Evolutionary conservation across 768 basidiomycete species (phyloP).

Genomic region (Crepidotus variabilis): DNA sequence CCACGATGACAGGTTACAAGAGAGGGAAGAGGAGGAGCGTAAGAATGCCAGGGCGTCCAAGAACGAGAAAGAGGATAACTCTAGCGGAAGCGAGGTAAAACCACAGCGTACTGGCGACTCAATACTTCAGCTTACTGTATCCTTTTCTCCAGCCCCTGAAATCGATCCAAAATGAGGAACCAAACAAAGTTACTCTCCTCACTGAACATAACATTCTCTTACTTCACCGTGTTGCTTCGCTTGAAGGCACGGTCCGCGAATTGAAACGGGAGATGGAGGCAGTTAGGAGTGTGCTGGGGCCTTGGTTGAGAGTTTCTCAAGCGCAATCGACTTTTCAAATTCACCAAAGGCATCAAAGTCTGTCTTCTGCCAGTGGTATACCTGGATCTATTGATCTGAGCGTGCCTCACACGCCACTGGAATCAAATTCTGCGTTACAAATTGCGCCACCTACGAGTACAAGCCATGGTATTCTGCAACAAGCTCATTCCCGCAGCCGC

Average conservation of each 20-base stretch:
- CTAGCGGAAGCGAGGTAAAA: too few species aligned
- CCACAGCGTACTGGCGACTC: too few species aligned
- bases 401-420: conserved; percentile 19
- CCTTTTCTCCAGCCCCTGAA: too few species aligned
- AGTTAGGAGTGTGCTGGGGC: conserved; percentile 59
- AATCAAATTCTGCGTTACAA: conserved; percentile 7
- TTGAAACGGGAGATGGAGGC: conserved; percentile 55
- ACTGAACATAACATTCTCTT: conserved; percentile 65
- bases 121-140: too few species aligned
- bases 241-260: conserved; percentile 52
- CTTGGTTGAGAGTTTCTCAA: conserved; percentile 24
- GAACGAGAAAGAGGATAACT: too few species aligned
- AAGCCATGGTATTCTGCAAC: too few species aligned
- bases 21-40: neutral
- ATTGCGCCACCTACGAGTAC: too few species aligned
- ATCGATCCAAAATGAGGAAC: conserved; percentile 14
- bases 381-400: neutral
- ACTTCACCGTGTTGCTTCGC: conserved; percentile 49
- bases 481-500: too few species aligned
- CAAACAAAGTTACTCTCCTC: conserved; percentile 36
- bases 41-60: too few species aligned
- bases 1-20: neutral
- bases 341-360: neutral
- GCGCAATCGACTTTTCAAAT: neutral
- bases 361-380: neutral